phyloP scores from a whole-genome alignment of 2,329 filamentous ascomycete genomes.

The Tolypocladium nubicola region DNA sequence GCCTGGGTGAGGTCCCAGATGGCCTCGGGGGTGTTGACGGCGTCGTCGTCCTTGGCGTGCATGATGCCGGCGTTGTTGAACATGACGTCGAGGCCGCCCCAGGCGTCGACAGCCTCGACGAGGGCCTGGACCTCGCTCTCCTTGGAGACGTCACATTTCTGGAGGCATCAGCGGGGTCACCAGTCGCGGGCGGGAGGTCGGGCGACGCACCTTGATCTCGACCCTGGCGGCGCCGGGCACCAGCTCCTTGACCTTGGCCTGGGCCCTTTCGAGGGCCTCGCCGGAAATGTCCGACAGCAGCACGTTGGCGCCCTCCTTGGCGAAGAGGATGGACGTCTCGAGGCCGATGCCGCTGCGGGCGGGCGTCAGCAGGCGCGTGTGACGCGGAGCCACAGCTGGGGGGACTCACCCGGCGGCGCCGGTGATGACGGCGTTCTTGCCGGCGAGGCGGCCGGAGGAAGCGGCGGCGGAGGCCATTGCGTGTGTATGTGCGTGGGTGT shows the following conservation, averaged over 20 bases:
- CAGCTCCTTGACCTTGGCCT: slow-evolving; percentile 63
- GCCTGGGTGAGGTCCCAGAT: slow-evolving; percentile 92
- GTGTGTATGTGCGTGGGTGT: background rate
- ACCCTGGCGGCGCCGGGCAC: slow-evolving; percentile 51
- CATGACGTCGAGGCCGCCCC: slow-evolving; percentile 83
- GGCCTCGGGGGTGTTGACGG: slow-evolving; percentile 72
- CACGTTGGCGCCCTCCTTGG: slow-evolving; percentile 76
- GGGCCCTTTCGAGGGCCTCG: slow-evolving; percentile 65
- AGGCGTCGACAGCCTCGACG: slow-evolving; percentile 64
- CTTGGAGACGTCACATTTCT: slow-evolving; percentile 68
- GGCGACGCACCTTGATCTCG: slow-evolving; percentile 41
- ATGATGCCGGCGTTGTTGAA: slow-evolving; percentile 99
- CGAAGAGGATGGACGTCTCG: slow-evolving; percentile 83
- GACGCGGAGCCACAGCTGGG: background rate
- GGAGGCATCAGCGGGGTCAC: too few relatives aligned
- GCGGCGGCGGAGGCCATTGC: slow-evolving; percentile 18
- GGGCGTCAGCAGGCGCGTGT: slow-evolving; percentile 1
- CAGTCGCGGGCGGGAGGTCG: too few relatives aligned
- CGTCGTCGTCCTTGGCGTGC: slow-evolving; percentile 73
- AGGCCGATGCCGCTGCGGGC: slow-evolving; percentile 72
- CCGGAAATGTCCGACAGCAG: slow-evolving; percentile 78
- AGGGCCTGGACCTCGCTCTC: slow-evolving; percentile 68
- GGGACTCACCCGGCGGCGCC: slow-evolving; percentile 71
- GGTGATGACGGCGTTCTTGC: slow-evolving; percentile 64
- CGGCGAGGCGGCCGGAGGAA: slow-evolving; percentile 38